Base-by-base conservation (phyloP, 2,329 filamentous ascomycete genomes). In the Dothideomycetes sp. region DNA sequence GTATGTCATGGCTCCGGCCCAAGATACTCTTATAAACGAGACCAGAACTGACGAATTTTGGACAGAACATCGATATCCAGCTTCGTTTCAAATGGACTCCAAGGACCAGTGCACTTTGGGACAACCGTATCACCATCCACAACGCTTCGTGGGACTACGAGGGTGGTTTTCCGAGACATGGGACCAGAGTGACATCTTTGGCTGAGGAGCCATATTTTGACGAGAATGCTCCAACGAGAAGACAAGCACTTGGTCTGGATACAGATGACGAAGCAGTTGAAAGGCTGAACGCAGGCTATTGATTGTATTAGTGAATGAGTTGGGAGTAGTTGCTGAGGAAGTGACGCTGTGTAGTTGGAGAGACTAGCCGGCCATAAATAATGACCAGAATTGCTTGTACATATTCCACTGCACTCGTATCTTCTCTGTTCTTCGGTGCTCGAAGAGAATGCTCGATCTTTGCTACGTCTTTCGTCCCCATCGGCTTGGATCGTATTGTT, bases 111-210 rank as follows among this genome's bases (percentile, higher is more conserved):
- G 81, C 77, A 0, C 60, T 84, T 3, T 84, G 80, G 80, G 80
- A 84, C 52, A 84, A 84, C 50, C 67, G 76, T 65, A 80, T 83
- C 44, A 83, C 81, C 0, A 84, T 84, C 25, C 80, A 85, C 50
- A 84, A 82, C 47, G 80, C 80, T 0, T 79, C 74, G 51, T 85
- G 79, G 78, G 80, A 85, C 49, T 84, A 84, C 52, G 78, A 74
- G 23, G 78, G 78, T 1, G 68, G 64, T 15, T 67, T 83, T 53
- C 77, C 80, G 0, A 67, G 81, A 27, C 81, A 86, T 55, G 82
- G 82, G 2, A 85, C 80, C 0, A 67, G 82, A 19, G 80, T 86
- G 3, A 85, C 80, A 0, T 67, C 76, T 6, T 59, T 86, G 37
- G 82, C 78, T 0, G 82, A 86, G 63, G 78, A 78, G 64, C 82